These are phyloP conservation scores for Vitis hybrid DNA, from an alignment of 177 flowering plant genomes.

Conservation along the genomic window DNA sequence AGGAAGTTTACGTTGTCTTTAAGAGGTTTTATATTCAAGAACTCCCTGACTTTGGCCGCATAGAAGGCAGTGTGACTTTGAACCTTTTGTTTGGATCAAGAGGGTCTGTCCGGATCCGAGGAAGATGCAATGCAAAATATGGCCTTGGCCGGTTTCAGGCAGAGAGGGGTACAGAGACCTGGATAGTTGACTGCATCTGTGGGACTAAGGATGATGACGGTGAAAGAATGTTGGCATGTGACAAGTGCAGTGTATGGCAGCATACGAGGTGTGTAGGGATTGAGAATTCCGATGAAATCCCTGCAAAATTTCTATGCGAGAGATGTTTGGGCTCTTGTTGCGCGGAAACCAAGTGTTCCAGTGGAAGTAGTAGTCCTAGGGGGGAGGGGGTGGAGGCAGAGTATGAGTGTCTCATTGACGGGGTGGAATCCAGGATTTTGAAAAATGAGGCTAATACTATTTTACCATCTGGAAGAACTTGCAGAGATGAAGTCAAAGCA, in stretches of 20 bases:
- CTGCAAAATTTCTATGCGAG: conserved; percentile 50
- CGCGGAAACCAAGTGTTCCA: neutral
- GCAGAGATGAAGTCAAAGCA: conserved; percentile 14
- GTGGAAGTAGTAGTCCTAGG: neutral
- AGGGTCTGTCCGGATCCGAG: conserved; percentile 41
- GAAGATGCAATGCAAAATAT: conserved; percentile 40
- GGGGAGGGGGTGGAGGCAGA: neutral
- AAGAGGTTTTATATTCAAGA: conserved; percentile 58
- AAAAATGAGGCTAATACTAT: neutral
- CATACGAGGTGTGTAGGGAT: conserved; percentile 86
- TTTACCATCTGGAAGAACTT: conserved; percentile 10
- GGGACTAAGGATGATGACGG: conserved; percentile 92
- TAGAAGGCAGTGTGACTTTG: conserved; percentile 42
- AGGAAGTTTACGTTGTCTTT: conserved; percentile 66
- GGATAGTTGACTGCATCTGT: conserved; percentile 79
- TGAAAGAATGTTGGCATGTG: conserved; percentile 88
- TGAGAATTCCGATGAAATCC: conserved; percentile 40
- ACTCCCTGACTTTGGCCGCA: conserved; percentile 41
- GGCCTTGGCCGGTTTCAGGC: conserved; percentile 46
- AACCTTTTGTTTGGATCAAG: conserved; percentile 43
- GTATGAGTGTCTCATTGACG: too few relatives aligned
- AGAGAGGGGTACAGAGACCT: conserved; percentile 71
- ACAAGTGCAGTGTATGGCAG: conserved; percentile 79
- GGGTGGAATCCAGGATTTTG: neutral
- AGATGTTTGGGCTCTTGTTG: conserved; percentile 24